Base-by-base conservation (phyloP, 768 basidiomycete genomes). In the Xanthoconium stramineum region DNA sequence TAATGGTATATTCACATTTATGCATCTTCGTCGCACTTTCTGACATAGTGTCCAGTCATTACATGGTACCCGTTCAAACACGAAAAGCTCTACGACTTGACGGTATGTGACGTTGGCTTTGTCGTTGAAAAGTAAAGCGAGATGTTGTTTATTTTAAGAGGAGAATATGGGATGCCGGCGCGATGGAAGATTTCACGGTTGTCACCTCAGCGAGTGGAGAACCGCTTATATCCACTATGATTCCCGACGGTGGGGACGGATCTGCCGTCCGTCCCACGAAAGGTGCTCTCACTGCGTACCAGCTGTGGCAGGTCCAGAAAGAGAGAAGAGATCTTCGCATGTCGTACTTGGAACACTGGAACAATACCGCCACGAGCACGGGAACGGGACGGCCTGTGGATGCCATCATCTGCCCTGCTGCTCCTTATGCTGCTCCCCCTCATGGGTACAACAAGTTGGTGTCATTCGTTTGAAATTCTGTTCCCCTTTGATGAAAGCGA, bases 371-470 rank as follows among this genome's bases (percentile, higher is more conserved):
- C 11, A 58, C 52, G 0, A 46, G 61, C 14, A 91, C 88, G 0
- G 81, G 80, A 0, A 91, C 88, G 0, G 87, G 85, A 2, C 72
- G 91, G 3, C 85, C 88, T 6, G 79, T 91, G 7, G 91, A 92
- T 65, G 89, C 85, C 2, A 82, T 93, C 60, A 84, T 92, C 36
- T 72, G 76, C 3, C 86, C 91, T 20, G 77, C 74, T 3, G 84
- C 85, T 2, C 77, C 87, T 2, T 84, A 74, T 63, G 71, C 78
- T 1, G 85, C 89, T 1, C 72, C 81, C 6, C 87, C 84, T 11
- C 89, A 89, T 63, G 88, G 87, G 15, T 66, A 66, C 47, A 80
- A 80, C 56, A 74, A 50, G 84, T 86, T 43, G 60, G 78, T 67
- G 14, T 12, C 40, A 3, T 20, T 14, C 28, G 20, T 32, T 14